phyloP scores from a whole-genome alignment of 1,284 basidiomycete species.

The Pseudozyma sp. region DNA sequence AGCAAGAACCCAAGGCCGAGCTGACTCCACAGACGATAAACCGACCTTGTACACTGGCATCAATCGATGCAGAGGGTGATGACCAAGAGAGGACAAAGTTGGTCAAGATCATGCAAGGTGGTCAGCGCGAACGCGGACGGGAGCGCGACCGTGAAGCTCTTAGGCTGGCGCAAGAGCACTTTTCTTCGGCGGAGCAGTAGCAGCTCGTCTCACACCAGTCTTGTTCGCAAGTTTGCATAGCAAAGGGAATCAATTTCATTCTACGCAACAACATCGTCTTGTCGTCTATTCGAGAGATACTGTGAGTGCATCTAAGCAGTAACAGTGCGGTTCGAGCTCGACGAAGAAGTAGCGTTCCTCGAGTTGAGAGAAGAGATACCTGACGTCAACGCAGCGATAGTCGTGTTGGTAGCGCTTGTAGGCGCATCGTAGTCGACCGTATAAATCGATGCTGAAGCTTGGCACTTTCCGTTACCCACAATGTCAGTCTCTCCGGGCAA shows the following conservation, averaged over 20 bases:
- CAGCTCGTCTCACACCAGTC: not conserved
- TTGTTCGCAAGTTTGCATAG: not conserved
- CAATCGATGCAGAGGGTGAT: too few relatives aligned
- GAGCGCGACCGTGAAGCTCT: constrained; percentile 57
- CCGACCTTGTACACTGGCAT: too few relatives aligned
- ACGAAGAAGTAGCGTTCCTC: constrained; percentile 6
- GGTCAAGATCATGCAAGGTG: constrained; percentile 56
- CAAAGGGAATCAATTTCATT: not conserved
- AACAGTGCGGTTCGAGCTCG: constrained; percentile 16
- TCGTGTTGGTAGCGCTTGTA: constrained; percentile 8
- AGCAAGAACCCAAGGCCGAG: too few relatives aligned
- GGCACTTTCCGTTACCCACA: constrained; percentile 45
- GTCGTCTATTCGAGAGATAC: not conserved
- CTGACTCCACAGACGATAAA: too few relatives aligned
- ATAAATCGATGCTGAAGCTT: constrained; percentile 53
- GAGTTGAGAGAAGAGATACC: constrained; percentile 33
- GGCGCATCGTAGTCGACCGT: constrained; percentile 63
- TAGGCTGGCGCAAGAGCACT: constrained; percentile 32
- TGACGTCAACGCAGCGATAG: constrained; percentile 13
- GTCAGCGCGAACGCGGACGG: constrained; percentile 54
- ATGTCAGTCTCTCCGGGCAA: constrained; percentile 60
- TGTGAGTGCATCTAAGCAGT: not conserved
- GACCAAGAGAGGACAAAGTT: constrained; percentile 49
- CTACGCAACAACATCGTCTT: not conserved
- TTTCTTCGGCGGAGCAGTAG: constrained; percentile 6